Conservation (phyloP, 129 eudicot genomes). For the Flaveria sonorensis region DNA sequence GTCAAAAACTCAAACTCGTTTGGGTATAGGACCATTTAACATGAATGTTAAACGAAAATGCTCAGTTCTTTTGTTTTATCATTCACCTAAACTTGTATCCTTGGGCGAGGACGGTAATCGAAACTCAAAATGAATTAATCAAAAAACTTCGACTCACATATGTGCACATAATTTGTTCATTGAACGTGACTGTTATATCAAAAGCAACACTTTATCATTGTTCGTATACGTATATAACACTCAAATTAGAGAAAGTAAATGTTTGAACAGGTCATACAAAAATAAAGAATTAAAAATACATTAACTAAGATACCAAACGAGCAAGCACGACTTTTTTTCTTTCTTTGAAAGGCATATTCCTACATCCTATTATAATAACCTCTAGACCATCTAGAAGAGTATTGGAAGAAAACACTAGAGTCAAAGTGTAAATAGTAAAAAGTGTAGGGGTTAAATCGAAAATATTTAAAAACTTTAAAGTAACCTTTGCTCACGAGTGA, state of each 20-base stretch:
- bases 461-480: background rate
- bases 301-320: background rate
- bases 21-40: too few species aligned
- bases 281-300: background rate
- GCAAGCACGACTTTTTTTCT: constrained; percentile 1
- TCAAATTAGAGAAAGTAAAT: background rate
- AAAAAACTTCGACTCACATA: background rate
- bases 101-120: too few species aligned
- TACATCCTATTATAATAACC: background rate
- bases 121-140: background rate
- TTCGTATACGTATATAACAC: background rate
- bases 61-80: too few species aligned
- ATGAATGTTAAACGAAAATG: too few species aligned
- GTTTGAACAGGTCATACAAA: background rate
- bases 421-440: background rate
- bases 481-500: constrained; percentile 41
- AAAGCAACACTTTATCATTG: background rate
- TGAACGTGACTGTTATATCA: too few species aligned
- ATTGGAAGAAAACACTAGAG: background rate
- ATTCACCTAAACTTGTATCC: too few species aligned
- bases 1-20: too few species aligned
- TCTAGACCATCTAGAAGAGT: constrained; percentile 32
- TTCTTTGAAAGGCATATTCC: background rate
- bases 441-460: background rate
- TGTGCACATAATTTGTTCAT: background rate